phyloP scores from a whole-genome alignment of 2,329 filamentous ascomycete genomes.

The Grosmannia penicillata region DNA sequence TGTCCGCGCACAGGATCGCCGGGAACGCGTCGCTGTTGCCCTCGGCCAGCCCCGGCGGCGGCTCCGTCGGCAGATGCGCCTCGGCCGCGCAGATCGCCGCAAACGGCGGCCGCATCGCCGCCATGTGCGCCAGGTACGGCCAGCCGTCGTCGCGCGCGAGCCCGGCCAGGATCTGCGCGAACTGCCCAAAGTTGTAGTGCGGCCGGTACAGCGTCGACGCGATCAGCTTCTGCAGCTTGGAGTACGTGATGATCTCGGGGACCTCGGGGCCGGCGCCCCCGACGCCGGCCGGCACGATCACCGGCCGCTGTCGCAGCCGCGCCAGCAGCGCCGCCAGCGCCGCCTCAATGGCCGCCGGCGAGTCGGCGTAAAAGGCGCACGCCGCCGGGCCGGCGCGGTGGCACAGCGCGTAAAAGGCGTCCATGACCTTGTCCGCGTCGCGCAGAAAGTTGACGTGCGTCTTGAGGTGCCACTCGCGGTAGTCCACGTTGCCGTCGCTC shows the following conservation, averaged over 20 bases:
- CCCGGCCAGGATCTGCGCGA: slow-evolving; percentile 27
- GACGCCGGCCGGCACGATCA: slow-evolving; percentile 21
- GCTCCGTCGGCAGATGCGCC: slow-evolving; percentile 17
- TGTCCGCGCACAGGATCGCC: slow-evolving; percentile 31
- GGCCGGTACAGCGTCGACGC: slow-evolving; percentile 29
- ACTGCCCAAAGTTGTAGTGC: slow-evolving; percentile 22
- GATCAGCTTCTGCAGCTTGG: slow-evolving; percentile 27
- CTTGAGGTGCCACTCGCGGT: slow-evolving; percentile 36
- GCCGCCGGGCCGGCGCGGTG: slow-evolving; percentile 31
- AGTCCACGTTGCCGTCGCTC: slow-evolving; percentile 38
- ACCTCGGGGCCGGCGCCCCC: slow-evolving; percentile 19
- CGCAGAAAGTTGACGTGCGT: slow-evolving; percentile 30
- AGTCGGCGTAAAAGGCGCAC: slow-evolving; percentile 27
- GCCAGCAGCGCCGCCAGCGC: slow-evolving; percentile 25
- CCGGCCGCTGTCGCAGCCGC: slow-evolving; percentile 24
- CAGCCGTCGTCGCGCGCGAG: slow-evolving; percentile 28
- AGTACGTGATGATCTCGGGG: slow-evolving; percentile 35
- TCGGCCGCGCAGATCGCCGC: slow-evolving; percentile 17
- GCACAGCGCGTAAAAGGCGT: slow-evolving; percentile 38
- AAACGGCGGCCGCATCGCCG: slow-evolving; percentile 5
- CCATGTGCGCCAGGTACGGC: slow-evolving; percentile 24
- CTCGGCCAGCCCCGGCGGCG: slow-evolving; percentile 15
- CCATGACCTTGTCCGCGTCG: slow-evolving; percentile 39
- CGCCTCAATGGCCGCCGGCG: slow-evolving; percentile 22
- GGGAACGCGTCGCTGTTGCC: slow-evolving; percentile 26